Conservation (phyloP, 2,329 filamentous ascomycete genomes). For the Blastomyces parvus region DNA sequence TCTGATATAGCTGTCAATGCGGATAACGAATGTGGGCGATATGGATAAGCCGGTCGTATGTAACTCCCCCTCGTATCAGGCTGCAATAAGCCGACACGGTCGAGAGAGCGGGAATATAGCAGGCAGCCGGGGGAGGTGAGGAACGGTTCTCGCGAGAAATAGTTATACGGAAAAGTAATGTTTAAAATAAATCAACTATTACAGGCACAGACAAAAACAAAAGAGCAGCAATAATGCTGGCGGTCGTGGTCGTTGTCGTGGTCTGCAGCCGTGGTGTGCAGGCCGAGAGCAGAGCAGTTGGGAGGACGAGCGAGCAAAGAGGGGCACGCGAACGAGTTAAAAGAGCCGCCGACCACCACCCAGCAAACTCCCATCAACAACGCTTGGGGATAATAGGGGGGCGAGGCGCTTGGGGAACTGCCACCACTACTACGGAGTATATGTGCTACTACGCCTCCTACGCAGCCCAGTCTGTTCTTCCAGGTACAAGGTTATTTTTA, state of each 20-base stretch:
- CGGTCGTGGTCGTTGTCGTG: too few species aligned
- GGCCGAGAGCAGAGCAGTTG: background rate
- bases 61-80: background rate
- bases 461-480: too few species aligned
- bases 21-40: background rate
- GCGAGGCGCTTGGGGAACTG: too few species aligned
- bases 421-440: background rate
- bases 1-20: background rate
- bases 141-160: too few species aligned
- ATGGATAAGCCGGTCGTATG: background rate
- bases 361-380: background rate
- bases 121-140: background rate
- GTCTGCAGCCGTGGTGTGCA: too few species aligned
- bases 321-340: background rate
- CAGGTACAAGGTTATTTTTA: too few species aligned
- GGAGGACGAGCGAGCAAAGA: background rate
- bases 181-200: background rate
- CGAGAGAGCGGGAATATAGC: background rate
- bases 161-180: background rate
- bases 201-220: background rate
- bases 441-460: too few species aligned
- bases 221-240: background rate
- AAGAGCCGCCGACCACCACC: background rate
- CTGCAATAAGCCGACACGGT: background rate
- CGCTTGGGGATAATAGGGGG: too few species aligned